Evolutionary conservation across 805 yeast genomes (phyloP).

Genomic region (Starmerella asiatica): DNA sequence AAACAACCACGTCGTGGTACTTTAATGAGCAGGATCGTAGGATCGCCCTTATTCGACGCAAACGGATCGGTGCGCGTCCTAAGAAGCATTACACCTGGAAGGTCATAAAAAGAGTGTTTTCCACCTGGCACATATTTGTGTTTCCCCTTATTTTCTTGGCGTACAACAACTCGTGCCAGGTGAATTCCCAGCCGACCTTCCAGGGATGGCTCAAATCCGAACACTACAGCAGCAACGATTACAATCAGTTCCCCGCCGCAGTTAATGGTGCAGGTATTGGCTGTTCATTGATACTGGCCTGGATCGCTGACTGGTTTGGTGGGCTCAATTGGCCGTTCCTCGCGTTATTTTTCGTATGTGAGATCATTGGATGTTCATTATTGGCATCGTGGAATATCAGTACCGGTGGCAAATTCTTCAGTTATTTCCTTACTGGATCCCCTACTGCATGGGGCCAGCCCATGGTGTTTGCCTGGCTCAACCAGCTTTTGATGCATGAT

Average conservation of each 20-base stretch:
- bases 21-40: constrained; percentile 32
- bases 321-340: constrained; percentile 32
- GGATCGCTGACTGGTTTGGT: constrained; percentile 29
- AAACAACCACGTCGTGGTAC: constrained; percentile 33
- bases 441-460: constrained; percentile 45
- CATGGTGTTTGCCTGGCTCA: constrained; percentile 44
- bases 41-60: constrained; percentile 32
- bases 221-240: constrained; percentile 26
- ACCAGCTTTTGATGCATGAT: constrained; percentile 33
- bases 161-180: constrained; percentile 29
- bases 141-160: constrained; percentile 33
- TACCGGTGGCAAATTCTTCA: constrained; percentile 37
- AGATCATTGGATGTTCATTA: constrained; percentile 31
- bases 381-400: constrained; percentile 40
- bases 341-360: constrained; percentile 29
- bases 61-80: constrained; percentile 18
- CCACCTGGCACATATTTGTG: constrained; percentile 36
- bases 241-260: constrained; percentile 33
- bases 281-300: constrained; percentile 28
- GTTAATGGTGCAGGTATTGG: constrained; percentile 32
- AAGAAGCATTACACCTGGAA: constrained; percentile 26
- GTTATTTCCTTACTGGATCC: constrained; percentile 36
- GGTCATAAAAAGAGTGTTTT: constrained; percentile 30
- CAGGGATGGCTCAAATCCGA: constrained; percentile 35
- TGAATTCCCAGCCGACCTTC: constrained; percentile 33